Base-by-base conservation (phyloP, 805 yeast genomes). In the Yamadazyma olivae region DNA sequence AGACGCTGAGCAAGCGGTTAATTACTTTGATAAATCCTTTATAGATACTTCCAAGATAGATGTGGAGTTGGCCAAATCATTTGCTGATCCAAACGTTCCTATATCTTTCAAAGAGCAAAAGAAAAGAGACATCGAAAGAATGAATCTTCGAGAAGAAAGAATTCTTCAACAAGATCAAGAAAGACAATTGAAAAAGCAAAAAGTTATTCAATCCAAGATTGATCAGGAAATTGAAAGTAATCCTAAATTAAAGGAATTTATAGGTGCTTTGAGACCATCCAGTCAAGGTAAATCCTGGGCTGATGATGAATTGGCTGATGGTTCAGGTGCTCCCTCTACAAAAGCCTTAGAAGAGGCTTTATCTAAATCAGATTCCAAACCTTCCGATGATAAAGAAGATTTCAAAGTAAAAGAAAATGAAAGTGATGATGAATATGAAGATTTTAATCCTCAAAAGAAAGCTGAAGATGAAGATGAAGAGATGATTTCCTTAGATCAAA, bases 71-170 rank as follows among this genome's bases (percentile, higher is more conserved):
- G 99, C 99, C 1, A 87, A 86, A 61, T 75, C 91, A 27, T 81
- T 87, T 62, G 81, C 85, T 23, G 96, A 89, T 59, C 90, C 95
- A 3, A 67, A 68, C 10, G 89, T 88, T 5, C 93, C 95, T 15
- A 66, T 76, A 40, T 77, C 90, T 0, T 49, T 61, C 33, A 59
- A 56, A 33, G 70, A 65, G 30, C 66, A 72, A 49, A 54, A 58
- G 35, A 58, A 54, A 40, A 41, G 53, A 38, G 65, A 70, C n/a
- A 83, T 78, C 45, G 79, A 71, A 27, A 55, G 56, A 21, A 52
- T 64, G 34, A 45, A 51, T 32, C 56, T 52, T 33, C 53, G 57
- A 39, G 72, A 81, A 57, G 76, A 74, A 40, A 46, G 59, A 38
- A 56, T 72, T 29, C 41, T 55, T 31, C 50, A 49, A 38, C 59